Evolutionary conservation across 2,329 filamentous ascomycete species (phyloP), one percentile per base, ranked within the genome.

Genomic region (Ophiostoma pallidulum): DNA sequence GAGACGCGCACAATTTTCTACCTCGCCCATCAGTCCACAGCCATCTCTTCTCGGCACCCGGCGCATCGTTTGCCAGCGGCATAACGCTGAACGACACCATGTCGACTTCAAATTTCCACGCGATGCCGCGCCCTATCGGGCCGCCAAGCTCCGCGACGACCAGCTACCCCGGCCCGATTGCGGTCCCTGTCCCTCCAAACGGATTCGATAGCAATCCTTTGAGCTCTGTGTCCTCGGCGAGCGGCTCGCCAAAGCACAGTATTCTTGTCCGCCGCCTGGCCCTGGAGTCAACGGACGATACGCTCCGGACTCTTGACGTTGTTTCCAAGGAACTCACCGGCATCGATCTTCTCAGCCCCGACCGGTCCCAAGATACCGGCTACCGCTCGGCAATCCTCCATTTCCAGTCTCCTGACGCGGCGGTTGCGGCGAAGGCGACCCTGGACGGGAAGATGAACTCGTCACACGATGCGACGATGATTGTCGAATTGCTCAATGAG

Each of bases 261-360:
- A 65, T 78, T 31, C 59, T 77, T 40, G 75, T 81, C 51, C 73
- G 73, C 45, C 68, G 71, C 53, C 66, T 82, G 12, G 76, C 77
- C 2, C 53, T 66, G 42, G 72, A 74, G 54, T 76, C 72, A 3
- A 71, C 72, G 1, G 71, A 77, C 43, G 71, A 78, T 43, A 68
- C 69, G 20, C 57, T 82, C 44, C 67, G 71, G 40, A 61, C n/a
- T 76, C 26, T 80, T 81, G 75, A 66, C 77, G 66, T 78, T 36
- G 80, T 75, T 63, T 77, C 74, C 44, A 69, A 79, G 54, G 75
- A 80, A 32, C 63, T 78, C 12, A 59, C 69, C 32, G 66, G 69
- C 38, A 66, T 75, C 16, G 69, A 78, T 54, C 62, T 80, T 22
- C 61, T 80, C 4, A 64, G 73, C 1, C 53, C 64, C 20, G 70